phyloP scores from a whole-genome alignment of 306 rosid genomes.

The Heteromeles arbutifolia region DNA sequence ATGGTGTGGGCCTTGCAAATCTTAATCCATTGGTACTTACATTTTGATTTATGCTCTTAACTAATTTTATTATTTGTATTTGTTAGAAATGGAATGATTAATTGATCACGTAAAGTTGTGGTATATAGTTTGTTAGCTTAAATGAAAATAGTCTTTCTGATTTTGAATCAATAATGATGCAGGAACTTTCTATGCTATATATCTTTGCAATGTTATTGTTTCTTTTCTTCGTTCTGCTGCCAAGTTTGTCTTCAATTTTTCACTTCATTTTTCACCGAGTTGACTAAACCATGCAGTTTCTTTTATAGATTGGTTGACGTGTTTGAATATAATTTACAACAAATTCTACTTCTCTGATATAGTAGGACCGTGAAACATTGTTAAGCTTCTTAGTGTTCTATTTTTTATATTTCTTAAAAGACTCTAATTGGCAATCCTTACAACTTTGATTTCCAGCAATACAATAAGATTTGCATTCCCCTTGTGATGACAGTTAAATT shows the following conservation, averaged over 20 bases:
- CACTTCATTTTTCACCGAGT: background rate
- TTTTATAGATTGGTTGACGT: background rate
- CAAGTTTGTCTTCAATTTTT: background rate
- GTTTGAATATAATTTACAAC: background rate
- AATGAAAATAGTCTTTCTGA: background rate
- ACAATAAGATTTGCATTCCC: background rate
- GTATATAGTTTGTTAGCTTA: background rate
- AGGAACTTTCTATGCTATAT: background rate
- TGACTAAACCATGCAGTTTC: background rate
- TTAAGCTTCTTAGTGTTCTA: background rate
- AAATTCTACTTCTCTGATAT: background rate
- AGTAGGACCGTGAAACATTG: background rate
- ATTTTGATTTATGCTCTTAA: background rate
- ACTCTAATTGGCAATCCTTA: background rate
- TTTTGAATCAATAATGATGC: background rate
- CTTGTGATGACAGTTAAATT: background rate
- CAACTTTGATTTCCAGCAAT: background rate
- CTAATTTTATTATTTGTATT: background rate
- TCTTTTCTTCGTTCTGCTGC: background rate
- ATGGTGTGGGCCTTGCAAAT: constrained; percentile 67
- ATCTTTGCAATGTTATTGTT: background rate
- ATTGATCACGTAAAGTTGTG: background rate
- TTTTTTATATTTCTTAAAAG: background rate
- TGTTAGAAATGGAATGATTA: background rate
- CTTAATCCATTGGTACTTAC: constrained; percentile 69